Percentiles rank a stretch among this genome's conserved stretches.
These are phyloP conservation scores for Paradendryphiella salina DNA, from an alignment of 2,329 filamentous ascomycete species.

Conservation along the genomic window DNA sequence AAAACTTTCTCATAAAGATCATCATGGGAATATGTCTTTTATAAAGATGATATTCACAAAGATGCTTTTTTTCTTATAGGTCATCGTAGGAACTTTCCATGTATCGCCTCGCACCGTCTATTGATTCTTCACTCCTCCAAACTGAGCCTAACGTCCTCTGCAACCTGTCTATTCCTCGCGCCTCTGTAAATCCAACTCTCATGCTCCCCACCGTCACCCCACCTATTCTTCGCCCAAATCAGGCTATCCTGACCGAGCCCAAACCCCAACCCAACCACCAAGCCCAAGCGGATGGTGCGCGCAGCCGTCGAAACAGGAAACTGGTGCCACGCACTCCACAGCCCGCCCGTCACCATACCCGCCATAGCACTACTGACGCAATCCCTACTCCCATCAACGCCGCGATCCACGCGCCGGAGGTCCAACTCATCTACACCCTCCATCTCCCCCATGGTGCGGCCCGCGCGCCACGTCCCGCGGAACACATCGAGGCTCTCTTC, in stretches of 20 bases:
- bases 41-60: conserved; percentile 8
- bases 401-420: conserved; percentile 31
- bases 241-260: conserved; percentile 79
- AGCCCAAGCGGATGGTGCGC: conserved; percentile 73
- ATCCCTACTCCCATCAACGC: conserved; percentile 58
- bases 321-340: conserved; percentile 82
- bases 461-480: conserved; percentile 50
- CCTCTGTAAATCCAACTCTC: conserved; percentile 51
- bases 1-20: conserved; percentile 3
- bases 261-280: conserved; percentile 77
- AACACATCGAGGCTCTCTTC: conserved; percentile 84
- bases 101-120: no score
- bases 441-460: conserved; percentile 46
- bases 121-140: conserved; percentile 8
- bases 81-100: no score
- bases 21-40: conserved; percentile 3
- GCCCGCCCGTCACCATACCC: conserved; percentile 79
- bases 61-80: not conserved
- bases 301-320: conserved; percentile 69
- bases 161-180: conserved; percentile 42
- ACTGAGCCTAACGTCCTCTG: conserved; percentile 9
- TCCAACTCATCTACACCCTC: conserved; percentile 44
- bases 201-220: conserved; percentile 54
- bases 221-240: conserved; percentile 69
- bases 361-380: conserved; percentile 80